Percentiles rank a stretch among this genome's conserved stretches.
phyloP scores from a whole-genome alignment of 2,329 filamentous ascomycete species.

The Exophiala oligosperma region DNA sequence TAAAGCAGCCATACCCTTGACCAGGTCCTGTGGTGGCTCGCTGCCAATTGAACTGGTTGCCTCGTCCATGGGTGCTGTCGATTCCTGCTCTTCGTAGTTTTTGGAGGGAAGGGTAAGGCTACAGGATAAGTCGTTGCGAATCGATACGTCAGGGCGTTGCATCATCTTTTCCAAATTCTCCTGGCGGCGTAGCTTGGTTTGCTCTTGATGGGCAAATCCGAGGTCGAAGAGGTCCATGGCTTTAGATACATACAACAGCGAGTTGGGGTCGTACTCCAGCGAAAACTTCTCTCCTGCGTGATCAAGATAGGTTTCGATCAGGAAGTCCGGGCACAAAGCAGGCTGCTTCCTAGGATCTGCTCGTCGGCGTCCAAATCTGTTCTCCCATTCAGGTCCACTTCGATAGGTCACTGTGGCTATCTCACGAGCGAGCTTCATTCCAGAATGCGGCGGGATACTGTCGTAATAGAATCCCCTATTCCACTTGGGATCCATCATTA shows the following conservation, averaged over 20 bases:
- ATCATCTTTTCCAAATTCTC: slow-evolving; percentile 59
- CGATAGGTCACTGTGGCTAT: slow-evolving; percentile 98
- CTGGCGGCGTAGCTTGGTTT: slow-evolving; percentile 61
- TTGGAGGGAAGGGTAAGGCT: slow-evolving; percentile 77
- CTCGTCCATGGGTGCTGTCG: slow-evolving; percentile 35
- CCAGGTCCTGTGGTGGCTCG: slow-evolving; percentile 73
- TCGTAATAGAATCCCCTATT: slow-evolving; percentile 92
- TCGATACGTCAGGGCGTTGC: slow-evolving; percentile 37
- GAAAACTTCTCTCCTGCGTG: slow-evolving; percentile 99
- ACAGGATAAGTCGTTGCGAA: slow-evolving; percentile 57
- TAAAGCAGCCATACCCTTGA: slow-evolving; percentile 70
- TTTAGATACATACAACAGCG: slow-evolving; percentile 92
- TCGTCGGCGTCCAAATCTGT: slow-evolving; percentile 82
- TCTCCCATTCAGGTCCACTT: slow-evolving; percentile 96
- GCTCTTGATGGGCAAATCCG: slow-evolving; percentile 67
- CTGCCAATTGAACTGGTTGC: slow-evolving; percentile 37
- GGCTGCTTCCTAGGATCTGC: slow-evolving; percentile 85
- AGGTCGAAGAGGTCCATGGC: slow-evolving; percentile 99
- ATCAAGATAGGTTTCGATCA: slow-evolving; percentile 97
- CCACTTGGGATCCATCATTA: slow-evolving; percentile 99
- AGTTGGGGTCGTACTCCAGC: slow-evolving; percentile 94
- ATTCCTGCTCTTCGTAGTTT: slow-evolving; percentile 83
- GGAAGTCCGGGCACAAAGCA: slow-evolving; percentile 92
- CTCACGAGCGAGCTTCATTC: slow-evolving; percentile 96
- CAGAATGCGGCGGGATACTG: slow-evolving; percentile 80